Conservation (phyloP, 805 yeast genomes). For the Maudiozyma saulgeensis region DNA sequence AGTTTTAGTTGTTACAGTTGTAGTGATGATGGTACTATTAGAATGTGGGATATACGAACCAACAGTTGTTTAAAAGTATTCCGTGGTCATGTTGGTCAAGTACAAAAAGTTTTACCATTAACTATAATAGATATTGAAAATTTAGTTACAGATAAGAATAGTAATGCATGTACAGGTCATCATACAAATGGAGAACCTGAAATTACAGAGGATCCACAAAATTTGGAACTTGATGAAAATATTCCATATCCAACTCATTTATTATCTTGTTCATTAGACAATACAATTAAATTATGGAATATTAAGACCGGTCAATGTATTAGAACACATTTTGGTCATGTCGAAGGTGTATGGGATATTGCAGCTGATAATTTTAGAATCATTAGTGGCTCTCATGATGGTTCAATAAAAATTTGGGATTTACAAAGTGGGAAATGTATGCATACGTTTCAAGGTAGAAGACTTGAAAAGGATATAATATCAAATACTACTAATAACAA, state of each 20-base stretch:
- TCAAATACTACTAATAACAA: neutral
- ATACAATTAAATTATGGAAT: slow-evolving; percentile 90
- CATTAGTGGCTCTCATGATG: slow-evolving; percentile 90
- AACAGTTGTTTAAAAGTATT: slow-evolving; percentile 73
- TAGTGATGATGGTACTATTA: slow-evolving; percentile 82
- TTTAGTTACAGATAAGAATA: slow-evolving; percentile 31
- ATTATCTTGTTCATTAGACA: slow-evolving; percentile 80
- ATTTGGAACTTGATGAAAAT: slow-evolving; percentile 15
- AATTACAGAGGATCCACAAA: neutral
- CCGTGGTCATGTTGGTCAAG: slow-evolving; percentile 88
- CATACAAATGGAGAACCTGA: slow-evolving; percentile 2
- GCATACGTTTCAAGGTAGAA: slow-evolving; percentile 72
- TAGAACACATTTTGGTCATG: slow-evolving; percentile 93
- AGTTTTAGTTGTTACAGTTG: slow-evolving; percentile 77
- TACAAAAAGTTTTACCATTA: slow-evolving; percentile 84
- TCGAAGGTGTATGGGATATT: slow-evolving; percentile 96
- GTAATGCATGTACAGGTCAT: slow-evolving; percentile 10
- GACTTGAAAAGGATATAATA: slow-evolving; percentile 9
- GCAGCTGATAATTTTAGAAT: slow-evolving; percentile 93
- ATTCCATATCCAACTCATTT: slow-evolving; percentile 65
- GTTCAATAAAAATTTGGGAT: slow-evolving; percentile 90
- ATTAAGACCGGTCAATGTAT: slow-evolving; percentile 78
- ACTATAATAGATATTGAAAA: slow-evolving; percentile 58
- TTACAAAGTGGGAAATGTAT: slow-evolving; percentile 87
- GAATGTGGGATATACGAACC: slow-evolving; percentile 88